Base-by-base conservation (phyloP, 2,329 filamentous ascomycete species). In the Ascocoryne sarcoides region DNA sequence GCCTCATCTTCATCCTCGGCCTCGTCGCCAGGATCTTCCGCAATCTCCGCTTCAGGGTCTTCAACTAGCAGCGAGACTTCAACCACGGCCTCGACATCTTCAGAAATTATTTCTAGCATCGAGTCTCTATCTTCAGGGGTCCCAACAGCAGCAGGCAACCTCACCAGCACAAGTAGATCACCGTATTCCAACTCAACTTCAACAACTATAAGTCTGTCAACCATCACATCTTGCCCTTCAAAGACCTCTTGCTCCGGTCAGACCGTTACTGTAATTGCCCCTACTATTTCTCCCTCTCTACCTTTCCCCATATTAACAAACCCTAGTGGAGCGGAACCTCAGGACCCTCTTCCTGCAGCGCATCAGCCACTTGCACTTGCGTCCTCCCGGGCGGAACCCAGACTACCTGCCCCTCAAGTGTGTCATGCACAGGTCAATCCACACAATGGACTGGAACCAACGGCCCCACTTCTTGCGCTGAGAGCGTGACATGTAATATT, bases 331-430 rank as follows among this genome's bases (percentile, higher is more conserved):
- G 17, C 9, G 37, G 37, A 4, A 17, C 37, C 2, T 10, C 17
- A 18, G 37, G 37, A 3, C 37, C 37, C 10, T 19, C 26, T 18
- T 14, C 37, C 8, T 41, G 39, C 15, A 23, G 32, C 20, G 23
- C 32, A 4, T 5, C 2, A 9, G 31, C 14, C 8, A 41, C 31
- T 10, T 41, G 39, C 10, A 30, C 39, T 9, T 41, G 39, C 10
- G 32, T 41, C n/a, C 32, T 41, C 14, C 39, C 39, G 9, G 39
- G 32, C n/a, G 32, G 23, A 4, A 32, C 26, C 17, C 32, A 41
- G 14, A 31, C 39, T 15, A n/a, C 12, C 18, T 36, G 23, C 10
- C 32, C 39, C 4, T n/a, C 20, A 2, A 21, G 20, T 10, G n/a
- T 12, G 14, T 10, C 10, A 12, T 35, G 23, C 14, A 40, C 10